Evolutionary conservation across 352 stramenopile species (phyloP).

Genomic region (Phytophthora ohioensis): DNA sequence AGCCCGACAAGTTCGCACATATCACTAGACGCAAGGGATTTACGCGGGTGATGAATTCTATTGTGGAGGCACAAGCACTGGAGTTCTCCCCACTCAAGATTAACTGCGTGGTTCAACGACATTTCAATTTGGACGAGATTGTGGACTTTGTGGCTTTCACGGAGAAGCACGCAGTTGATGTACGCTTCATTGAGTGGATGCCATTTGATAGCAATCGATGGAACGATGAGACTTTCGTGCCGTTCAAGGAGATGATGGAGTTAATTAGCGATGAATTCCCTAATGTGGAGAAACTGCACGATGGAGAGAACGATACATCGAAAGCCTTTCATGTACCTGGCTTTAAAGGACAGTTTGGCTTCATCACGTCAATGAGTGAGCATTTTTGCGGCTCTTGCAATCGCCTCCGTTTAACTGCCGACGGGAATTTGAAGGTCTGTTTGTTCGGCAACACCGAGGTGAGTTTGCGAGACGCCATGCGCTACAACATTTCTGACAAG

Average conservation of each 20-base stretch:
- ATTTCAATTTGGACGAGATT: slow-evolving; percentile 96
- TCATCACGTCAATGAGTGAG: slow-evolving; percentile 98
- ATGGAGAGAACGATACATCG: slow-evolving; percentile 95
- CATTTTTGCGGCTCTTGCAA: slow-evolving; percentile 99
- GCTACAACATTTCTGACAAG: slow-evolving; percentile 74
- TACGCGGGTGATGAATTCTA: slow-evolving; percentile 83
- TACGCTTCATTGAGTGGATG: slow-evolving; percentile 99
- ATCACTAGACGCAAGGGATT: slow-evolving; percentile 95
- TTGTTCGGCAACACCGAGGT: slow-evolving; percentile 96
- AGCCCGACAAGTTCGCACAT: slow-evolving; percentile 90
- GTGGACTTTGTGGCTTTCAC: slow-evolving; percentile 96
- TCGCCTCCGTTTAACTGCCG: slow-evolving; percentile 95
- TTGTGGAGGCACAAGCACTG: slow-evolving; percentile 71
- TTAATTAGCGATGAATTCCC: slow-evolving; percentile 57
- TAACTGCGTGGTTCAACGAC: slow-evolving; percentile 98
- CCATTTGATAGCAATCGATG: slow-evolving; percentile 98
- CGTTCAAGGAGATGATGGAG: slow-evolving; percentile 93
- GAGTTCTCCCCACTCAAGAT: slow-evolving; percentile 92
- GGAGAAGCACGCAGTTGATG: slow-evolving; percentile 84
- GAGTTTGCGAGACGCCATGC: slow-evolving; percentile 93
- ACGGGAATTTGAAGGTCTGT: slow-evolving; percentile 97
- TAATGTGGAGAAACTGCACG: slow-evolving; percentile 58
- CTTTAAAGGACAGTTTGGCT: slow-evolving; percentile 87
- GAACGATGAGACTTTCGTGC: slow-evolving; percentile 93
- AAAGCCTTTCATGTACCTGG: slow-evolving; percentile 92